A percentile compares a stretch with the other conserved stretches of the same genome.
phyloP scores from a whole-genome alignment of 225 moss, liverwort and hornwort species.

The Physcomitrium patens region DNA sequence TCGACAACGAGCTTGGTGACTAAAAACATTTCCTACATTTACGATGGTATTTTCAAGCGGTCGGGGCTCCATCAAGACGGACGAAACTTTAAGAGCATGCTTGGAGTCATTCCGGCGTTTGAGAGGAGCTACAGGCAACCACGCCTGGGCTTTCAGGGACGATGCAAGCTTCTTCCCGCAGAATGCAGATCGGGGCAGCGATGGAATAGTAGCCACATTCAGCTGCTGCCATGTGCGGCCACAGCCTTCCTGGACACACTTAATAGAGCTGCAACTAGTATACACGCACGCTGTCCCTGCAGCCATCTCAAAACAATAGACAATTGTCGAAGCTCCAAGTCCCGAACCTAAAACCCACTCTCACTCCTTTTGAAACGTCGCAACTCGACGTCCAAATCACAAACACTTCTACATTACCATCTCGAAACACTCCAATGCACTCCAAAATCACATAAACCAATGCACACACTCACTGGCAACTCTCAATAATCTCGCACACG shows the following conservation, averaged over 20 bases:
- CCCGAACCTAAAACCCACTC: too few relatives aligned
- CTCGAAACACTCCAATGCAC: too few relatives aligned
- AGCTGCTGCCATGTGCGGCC: slow-evolving; percentile 18
- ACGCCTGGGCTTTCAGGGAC: slow-evolving; percentile 37
- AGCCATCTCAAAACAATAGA: slow-evolving; percentile 28
- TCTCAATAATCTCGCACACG: too few relatives aligned
- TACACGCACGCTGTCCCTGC: slow-evolving; percentile 48
- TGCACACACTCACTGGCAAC: too few relatives aligned
- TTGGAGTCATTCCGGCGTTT: background rate
- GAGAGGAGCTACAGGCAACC: slow-evolving; percentile 16
- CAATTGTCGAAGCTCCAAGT: too few relatives aligned
- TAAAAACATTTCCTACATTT: too few relatives aligned
- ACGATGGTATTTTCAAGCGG: background rate
- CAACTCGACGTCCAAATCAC: too few relatives aligned
- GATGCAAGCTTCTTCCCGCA: slow-evolving; percentile 45
- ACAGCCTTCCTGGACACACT: slow-evolving; percentile 32
- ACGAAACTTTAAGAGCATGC: slow-evolving; percentile 31
- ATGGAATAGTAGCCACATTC: background rate
- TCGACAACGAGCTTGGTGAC: background rate
- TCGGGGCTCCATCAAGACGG: slow-evolving; percentile 50
- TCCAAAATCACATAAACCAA: too few relatives aligned
- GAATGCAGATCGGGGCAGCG: slow-evolving; percentile 38
- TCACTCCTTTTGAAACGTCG: too few relatives aligned
- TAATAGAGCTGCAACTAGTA: slow-evolving; percentile 31
- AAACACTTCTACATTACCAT: too few relatives aligned